Evolutionary conservation across 2,329 filamentous ascomycete genomes (phyloP).

Genomic region (Colletotrichum spaethianum): DNA sequence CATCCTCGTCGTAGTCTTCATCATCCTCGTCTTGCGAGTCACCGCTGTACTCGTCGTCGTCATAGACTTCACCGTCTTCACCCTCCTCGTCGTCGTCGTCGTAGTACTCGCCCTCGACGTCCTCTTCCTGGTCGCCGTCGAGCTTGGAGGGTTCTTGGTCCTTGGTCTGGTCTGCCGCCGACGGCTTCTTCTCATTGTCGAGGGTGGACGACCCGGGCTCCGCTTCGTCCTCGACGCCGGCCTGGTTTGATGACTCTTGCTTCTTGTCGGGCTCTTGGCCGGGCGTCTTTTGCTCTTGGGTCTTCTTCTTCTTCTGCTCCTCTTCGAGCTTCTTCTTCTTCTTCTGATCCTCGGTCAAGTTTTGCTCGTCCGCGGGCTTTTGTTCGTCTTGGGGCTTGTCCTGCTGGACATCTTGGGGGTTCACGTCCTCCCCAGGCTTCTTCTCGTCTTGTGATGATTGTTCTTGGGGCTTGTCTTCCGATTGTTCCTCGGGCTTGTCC

Average conservation of each 20-base stretch:
- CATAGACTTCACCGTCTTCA: conserved; percentile 31
- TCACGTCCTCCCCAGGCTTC: conserved; percentile 20
- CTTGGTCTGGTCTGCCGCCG: conserved; percentile 37
- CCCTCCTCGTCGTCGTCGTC: conserved; percentile 40
- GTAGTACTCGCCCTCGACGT: conserved; percentile 32
- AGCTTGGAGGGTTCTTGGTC: conserved; percentile 33
- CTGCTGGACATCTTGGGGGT: not conserved
- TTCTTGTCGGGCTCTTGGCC: conserved; percentile 46
- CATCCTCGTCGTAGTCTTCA: conserved; percentile 35
- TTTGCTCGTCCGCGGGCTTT: conserved; percentile 10
- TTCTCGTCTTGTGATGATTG: conserved; percentile 14
- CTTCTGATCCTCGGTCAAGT: conserved; percentile 21
- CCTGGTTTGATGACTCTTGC: conserved; percentile 37
- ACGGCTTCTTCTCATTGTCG: conserved; percentile 24
- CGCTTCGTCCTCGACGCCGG: conserved; percentile 44
- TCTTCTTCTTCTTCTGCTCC: conserved; percentile 15
- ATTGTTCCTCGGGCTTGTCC: conserved; percentile 17
- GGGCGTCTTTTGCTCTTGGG: conserved; percentile 40
- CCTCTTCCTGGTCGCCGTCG: conserved; percentile 22
- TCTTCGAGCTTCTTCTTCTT: conserved; percentile 40
- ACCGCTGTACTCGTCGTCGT: conserved; percentile 42
- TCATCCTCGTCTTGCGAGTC: conserved; percentile 35
- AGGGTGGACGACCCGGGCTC: conserved; percentile 34
- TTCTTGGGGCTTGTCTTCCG: conserved; percentile 12
- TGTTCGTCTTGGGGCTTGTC: not conserved